Conservation (phyloP, 2,329 filamentous ascomycete species). For the Colletotrichum liaoningense region DNA sequence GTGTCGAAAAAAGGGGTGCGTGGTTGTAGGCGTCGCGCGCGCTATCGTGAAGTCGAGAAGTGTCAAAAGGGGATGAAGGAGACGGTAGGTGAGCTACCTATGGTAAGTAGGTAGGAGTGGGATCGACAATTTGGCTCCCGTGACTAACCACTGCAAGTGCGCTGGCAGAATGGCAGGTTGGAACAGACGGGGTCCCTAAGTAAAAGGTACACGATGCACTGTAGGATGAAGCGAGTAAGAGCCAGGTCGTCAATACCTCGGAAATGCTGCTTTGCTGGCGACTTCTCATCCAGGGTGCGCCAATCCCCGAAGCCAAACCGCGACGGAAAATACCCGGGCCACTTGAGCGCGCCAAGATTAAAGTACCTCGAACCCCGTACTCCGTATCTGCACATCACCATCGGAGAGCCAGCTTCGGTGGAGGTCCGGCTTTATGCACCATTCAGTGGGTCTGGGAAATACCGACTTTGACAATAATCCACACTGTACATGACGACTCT, state of each 20-base stretch:
- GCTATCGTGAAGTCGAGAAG: constrained; percentile 1
- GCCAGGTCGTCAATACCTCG: not conserved
- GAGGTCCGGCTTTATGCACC: constrained; percentile 1
- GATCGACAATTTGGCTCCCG: constrained; percentile 27
- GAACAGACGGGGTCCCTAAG: not conserved
- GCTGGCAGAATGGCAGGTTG: not conserved
- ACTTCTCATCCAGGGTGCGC: not conserved
- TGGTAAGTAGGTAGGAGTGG: not conserved
- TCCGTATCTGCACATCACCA: constrained; percentile 1
- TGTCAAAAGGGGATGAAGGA: constrained; percentile 13
- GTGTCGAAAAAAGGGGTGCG: not conserved
- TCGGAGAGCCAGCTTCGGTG: constrained; percentile 9
- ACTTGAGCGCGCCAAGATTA: constrained; percentile 12
- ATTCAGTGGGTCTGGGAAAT: not conserved
- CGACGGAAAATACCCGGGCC: not conserved
- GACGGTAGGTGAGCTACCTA: not conserved
- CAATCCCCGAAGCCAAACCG: not conserved
- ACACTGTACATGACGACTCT: not conserved
- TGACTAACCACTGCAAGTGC: constrained; percentile 8
- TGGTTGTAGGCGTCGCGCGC: not conserved
- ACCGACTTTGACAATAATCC: not conserved
- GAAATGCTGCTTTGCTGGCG: not conserved
- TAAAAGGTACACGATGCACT: not conserved
- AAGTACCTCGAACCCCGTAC: constrained; percentile 16
- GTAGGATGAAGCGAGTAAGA: too few relatives aligned